Conservation (phyloP, 2,329 filamentous ascomycete genomes). For the Trichophyton simii region DNA sequence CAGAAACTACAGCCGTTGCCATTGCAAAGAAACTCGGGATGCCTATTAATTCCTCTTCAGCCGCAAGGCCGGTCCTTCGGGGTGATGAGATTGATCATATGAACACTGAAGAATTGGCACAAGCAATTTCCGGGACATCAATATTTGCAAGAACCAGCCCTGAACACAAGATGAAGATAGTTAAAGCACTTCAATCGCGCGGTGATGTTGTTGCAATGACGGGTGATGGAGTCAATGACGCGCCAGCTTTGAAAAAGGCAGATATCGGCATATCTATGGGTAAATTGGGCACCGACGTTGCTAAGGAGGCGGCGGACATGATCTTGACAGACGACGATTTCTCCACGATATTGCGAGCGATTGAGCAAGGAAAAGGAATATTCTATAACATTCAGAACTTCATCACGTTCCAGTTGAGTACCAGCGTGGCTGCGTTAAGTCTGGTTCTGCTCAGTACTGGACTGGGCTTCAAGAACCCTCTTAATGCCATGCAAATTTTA, state of each 20-base stretch:
- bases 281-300: constrained; percentile 84
- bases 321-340: constrained; percentile 83
- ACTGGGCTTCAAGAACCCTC: constrained; percentile 82
- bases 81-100: constrained; percentile 91
- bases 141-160: constrained; percentile 95
- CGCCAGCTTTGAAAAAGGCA: constrained; percentile 88
- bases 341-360: constrained; percentile 79
- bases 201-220: constrained; percentile 99
- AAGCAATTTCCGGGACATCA: constrained; percentile 75
- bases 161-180: constrained; percentile 97
- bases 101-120: constrained; percentile 70
- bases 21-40: constrained; percentile 95
- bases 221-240: constrained; percentile 94
- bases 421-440: constrained; percentile 82
- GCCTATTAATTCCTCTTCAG: constrained; percentile 52
- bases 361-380: constrained; percentile 97
- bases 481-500: constrained; percentile 98
- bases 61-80: constrained; percentile 54
- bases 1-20: constrained; percentile 84
- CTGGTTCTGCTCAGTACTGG: constrained; percentile 87
- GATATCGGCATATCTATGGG: constrained; percentile 99
- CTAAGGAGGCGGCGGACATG: constrained; percentile 87
- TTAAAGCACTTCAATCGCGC: constrained; percentile 75
- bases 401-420: constrained; percentile 94
- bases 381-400: constrained; percentile 99